phyloP scores from a whole-genome alignment of 441 rosid genomes.

The Euphorbia celastroides region DNA sequence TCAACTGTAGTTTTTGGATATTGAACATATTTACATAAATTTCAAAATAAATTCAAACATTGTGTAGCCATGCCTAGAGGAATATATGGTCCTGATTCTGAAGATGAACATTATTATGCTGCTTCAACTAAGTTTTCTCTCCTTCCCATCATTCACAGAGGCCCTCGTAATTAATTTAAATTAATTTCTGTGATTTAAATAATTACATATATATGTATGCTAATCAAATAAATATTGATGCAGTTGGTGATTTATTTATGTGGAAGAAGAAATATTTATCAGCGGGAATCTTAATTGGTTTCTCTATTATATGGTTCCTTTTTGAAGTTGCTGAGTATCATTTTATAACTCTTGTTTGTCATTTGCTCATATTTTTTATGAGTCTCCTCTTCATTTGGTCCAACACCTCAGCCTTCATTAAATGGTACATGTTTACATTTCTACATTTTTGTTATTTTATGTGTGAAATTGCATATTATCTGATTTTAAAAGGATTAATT shows the following conservation, averaged over 20 bases:
- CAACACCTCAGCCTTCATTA: conserved; percentile 29
- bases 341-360: conserved; percentile 44
- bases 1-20: too few relatives aligned
- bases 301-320: conserved; percentile 20
- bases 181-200: too few relatives aligned
- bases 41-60: not conserved
- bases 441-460: too few relatives aligned
- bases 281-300: conserved; percentile 33
- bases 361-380: conserved; percentile 30
- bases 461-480: too few relatives aligned
- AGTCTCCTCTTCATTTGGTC: conserved; percentile 41
- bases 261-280: conserved; percentile 50
- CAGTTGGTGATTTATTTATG: conserved; percentile 50
- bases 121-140: too few relatives aligned
- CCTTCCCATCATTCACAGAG: too few relatives aligned
- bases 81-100: conserved; percentile 13
- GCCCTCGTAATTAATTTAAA: too few relatives aligned
- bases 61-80: not conserved
- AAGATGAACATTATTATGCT: not conserved
- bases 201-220: too few relatives aligned
- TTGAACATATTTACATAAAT: too few relatives aligned
- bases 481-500: too few relatives aligned
- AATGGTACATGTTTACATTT: conserved; percentile 36
- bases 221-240: too few relatives aligned
- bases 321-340: conserved; percentile 36